Base-by-base conservation (phyloP, 2,329 filamentous ascomycete species). In the Fusarium sp. region DNA sequence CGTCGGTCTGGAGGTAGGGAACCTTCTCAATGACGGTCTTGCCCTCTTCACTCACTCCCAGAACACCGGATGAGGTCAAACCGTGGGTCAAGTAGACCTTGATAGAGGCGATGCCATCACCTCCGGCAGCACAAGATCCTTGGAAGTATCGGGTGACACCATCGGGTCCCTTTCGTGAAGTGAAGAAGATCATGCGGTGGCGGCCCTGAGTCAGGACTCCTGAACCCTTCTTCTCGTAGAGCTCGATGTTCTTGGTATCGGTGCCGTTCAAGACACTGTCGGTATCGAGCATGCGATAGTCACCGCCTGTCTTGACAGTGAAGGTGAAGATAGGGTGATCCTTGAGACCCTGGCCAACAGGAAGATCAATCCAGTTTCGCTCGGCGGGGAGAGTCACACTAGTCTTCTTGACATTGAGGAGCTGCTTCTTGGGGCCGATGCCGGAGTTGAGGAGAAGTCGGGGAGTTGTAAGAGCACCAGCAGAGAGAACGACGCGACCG, bases 401-500 rank as follows among this genome's bases (percentile, higher is more conserved):
- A 58, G 87, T 84, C 6, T 84, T 84, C 54, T 72, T 74, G 25
- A 82, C 85, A 4, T 86, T 74, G n/a, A 80, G 72, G 23, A 88
- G 80, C 71, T 91, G 80, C 81, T 87, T 82, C 80, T 78, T 77
- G 20, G 88, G 88, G 6, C 89, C 90, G 67, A 90, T 92, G 66
- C 90, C 81, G 25, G 76, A 76, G 75, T 63, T 68, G 77, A 91
- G 83, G 6, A 92, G 82, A 40, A 93, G 80, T 77, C 90, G 91
- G 14, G 89, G 82, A 3, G 88, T 88, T 15, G 88, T 89, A 60
- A 92, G 90, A 2, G 89, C 81, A 46, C 90, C 90, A 1, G 88
- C 87, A 11, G 90, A 85, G 27, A 92, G 80, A 66, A 92, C 85
- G 42, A 92, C 88, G 31, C 88, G 85, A 11, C 90, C 90, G 36